A percentile compares a stretch with the other conserved stretches of the same genome.
These are phyloP conservation scores for Leccinum broughii DNA, from an alignment of 768 basidiomycete genomes.

Conservation along the genomic window DNA sequence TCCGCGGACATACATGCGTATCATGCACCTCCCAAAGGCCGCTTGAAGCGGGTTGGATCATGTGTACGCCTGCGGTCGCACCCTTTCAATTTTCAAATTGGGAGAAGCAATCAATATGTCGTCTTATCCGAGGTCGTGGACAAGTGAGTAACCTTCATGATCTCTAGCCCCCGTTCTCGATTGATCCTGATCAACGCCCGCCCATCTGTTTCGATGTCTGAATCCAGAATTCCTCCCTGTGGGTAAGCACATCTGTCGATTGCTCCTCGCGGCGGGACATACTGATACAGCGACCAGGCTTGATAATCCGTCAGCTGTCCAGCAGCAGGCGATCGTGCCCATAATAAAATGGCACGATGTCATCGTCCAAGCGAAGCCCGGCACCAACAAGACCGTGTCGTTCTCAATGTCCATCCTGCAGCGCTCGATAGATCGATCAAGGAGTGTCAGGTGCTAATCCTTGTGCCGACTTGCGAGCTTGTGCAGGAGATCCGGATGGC, in stretches of 20 bases:
- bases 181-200: conserved; percentile 21
- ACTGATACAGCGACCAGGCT: conserved; percentile 46
- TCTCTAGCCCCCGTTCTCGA: not conserved
- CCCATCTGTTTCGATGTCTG: conserved; percentile 82
- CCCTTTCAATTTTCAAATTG: too few species aligned
- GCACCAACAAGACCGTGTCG: conserved; percentile 99
- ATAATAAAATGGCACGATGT: conserved; percentile 98
- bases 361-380: conserved; percentile 98
- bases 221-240: conserved; percentile 95
- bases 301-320: conserved; percentile 97
- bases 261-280: not conserved
- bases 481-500: conserved; percentile 96
- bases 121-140: conserved; percentile 93
- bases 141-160: conserved; percentile 63
- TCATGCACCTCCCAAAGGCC: too few species aligned
- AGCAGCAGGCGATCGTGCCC: conserved; percentile 98
- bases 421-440: conserved; percentile 83
- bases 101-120: conserved; percentile 78
- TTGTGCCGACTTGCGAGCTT: conserved; percentile 79
- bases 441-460: conserved; percentile 93
- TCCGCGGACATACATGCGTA: too few species aligned
- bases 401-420: conserved; percentile 98
- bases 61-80: too few species aligned
- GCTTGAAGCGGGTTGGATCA: too few species aligned
- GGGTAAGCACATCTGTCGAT: conserved; percentile 53